Evolutionary conservation across 1,139 yeast species (phyloP).

Genomic region (Martiniozyma asiatica): DNA sequence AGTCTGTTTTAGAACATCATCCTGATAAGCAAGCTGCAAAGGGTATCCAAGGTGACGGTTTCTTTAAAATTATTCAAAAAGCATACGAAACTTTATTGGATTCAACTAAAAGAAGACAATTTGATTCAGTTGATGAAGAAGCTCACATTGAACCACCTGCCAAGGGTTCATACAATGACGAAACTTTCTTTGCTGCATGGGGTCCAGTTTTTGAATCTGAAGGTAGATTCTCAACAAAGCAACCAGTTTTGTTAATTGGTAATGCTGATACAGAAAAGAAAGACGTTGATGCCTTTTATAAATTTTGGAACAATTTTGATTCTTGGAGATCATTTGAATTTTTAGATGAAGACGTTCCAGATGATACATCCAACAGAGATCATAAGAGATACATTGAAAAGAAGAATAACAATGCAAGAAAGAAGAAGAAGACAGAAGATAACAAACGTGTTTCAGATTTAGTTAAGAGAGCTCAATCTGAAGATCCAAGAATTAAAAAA

Average conservation of each 20-base stretch:
- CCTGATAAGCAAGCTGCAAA: slow-evolving; percentile 88
- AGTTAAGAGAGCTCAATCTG: slow-evolving; percentile 76
- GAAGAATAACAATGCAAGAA: slow-evolving; percentile 92
- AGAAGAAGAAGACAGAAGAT: slow-evolving; percentile 96
- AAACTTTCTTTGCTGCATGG: slow-evolving; percentile 82
- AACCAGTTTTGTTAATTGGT: slow-evolving; percentile 83
- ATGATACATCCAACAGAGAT: slow-evolving; percentile 97
- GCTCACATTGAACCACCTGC: slow-evolving; percentile 79
- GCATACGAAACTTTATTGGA: slow-evolving; percentile 87
- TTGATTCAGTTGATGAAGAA: slow-evolving; percentile 84
- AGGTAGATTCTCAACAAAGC: slow-evolving; percentile 81
- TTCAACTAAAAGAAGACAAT: slow-evolving; percentile 78
- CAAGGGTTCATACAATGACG: slow-evolving; percentile 12
- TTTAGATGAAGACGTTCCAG: slow-evolving; percentile 98
- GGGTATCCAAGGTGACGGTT: slow-evolving; percentile 90
- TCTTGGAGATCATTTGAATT: slow-evolving; percentile 99
- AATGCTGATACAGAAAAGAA: slow-evolving; percentile 53
- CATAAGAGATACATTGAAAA: slow-evolving; percentile 97
- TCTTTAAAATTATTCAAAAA: slow-evolving; percentile 95
- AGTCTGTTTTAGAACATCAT: slow-evolving; percentile 92
- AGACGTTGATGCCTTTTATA: slow-evolving; percentile 82
- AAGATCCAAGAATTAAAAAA: slow-evolving; percentile 89
- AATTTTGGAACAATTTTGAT: slow-evolving; percentile 89
- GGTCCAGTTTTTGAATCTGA: slow-evolving; percentile 86
- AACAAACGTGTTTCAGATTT: slow-evolving; percentile 79